Conservation (phyloP, 352 stramenopile genomes). For the Phytophthora pini region DNA sequence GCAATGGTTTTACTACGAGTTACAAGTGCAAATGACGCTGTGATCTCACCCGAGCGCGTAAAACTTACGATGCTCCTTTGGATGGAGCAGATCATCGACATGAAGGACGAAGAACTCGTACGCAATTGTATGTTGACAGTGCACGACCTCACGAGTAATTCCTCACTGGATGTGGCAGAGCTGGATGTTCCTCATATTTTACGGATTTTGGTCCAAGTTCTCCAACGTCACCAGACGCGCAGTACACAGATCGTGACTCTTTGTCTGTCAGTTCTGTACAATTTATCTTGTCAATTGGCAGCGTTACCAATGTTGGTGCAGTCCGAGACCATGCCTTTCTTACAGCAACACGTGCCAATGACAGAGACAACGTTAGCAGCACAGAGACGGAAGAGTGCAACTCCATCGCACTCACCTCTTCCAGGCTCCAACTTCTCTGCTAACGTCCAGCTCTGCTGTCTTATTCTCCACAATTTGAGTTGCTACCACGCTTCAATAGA, state of each 20-base stretch:
- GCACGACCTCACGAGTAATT: constrained; percentile 70
- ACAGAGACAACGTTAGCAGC: constrained; percentile 18
- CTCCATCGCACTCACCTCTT: constrained; percentile 7
- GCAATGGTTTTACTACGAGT: constrained; percentile 78
- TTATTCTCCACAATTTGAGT: constrained; percentile 83
- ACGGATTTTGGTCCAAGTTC: constrained; percentile 69
- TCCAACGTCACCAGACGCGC: constrained; percentile 56
- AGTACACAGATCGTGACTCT: constrained; percentile 65
- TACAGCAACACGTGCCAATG: constrained; percentile 51
- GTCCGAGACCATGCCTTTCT: constrained; percentile 62
- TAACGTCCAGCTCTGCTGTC: constrained; percentile 58
- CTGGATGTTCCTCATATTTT: constrained; percentile 72
- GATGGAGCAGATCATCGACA: constrained; percentile 85
- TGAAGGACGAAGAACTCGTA: constrained; percentile 75
- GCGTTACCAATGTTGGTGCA: constrained; percentile 57
- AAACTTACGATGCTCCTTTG: constrained; percentile 71
- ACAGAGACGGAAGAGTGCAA: constrained; percentile 17
- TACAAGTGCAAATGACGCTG: constrained; percentile 73
- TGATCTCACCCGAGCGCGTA: constrained; percentile 70
- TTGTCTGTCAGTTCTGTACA: constrained; percentile 79
- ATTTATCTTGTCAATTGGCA: constrained; percentile 65
- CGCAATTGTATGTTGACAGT: constrained; percentile 83
- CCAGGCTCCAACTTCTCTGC: constrained; percentile 14
- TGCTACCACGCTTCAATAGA: constrained; percentile 34
- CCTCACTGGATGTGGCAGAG: constrained; percentile 56